These are phyloP conservation scores for Astragalus glycyphyllos DNA, from an alignment of 306 rosid genomes.

Conservation along the genomic window DNA sequence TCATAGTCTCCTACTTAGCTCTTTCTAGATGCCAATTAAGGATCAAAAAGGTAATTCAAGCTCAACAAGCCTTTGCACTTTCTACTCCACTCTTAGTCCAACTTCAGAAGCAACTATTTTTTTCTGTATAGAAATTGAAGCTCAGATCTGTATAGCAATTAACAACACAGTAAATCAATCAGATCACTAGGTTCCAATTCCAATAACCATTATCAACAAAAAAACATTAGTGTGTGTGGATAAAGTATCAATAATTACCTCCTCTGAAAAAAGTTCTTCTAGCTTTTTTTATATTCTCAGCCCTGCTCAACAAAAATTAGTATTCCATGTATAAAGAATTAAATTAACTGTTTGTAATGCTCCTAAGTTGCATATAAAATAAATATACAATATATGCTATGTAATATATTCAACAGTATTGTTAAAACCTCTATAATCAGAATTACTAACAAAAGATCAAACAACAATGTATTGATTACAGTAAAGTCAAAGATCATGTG, in stretches of 20 bases:
- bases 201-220: conserved; percentile 42
- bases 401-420: conserved; percentile 6
- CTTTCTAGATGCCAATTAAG: conserved; percentile 49
- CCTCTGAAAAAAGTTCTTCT: conserved; percentile 81
- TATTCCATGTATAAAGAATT: conserved; percentile 30
- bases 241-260: conserved; percentile 59
- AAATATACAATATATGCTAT: no score
- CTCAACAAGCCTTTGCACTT: conserved; percentile 45
- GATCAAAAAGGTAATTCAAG: conserved; percentile 43
- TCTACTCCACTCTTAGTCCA: neutral
- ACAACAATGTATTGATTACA: no score
- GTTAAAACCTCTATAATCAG: neutral
- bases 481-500: no score
- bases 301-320: conserved; percentile 60
- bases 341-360: conserved; percentile 15
- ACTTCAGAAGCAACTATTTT: conserved; percentile 36
- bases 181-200: conserved; percentile 29
- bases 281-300: conserved; percentile 73
- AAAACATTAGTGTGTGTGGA: conserved; percentile 19
- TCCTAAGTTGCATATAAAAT: conserved; percentile 14
- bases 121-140: conserved; percentile 28
- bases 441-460: no score
- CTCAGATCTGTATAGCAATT: conserved; percentile 53
- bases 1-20: conserved; percentile 55
- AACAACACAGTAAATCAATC: conserved; percentile 36